Evolutionary conservation across 331 rosid species (phyloP), one percentile per base, ranked within the genome.

Genomic region (Acacia concinna): DNA sequence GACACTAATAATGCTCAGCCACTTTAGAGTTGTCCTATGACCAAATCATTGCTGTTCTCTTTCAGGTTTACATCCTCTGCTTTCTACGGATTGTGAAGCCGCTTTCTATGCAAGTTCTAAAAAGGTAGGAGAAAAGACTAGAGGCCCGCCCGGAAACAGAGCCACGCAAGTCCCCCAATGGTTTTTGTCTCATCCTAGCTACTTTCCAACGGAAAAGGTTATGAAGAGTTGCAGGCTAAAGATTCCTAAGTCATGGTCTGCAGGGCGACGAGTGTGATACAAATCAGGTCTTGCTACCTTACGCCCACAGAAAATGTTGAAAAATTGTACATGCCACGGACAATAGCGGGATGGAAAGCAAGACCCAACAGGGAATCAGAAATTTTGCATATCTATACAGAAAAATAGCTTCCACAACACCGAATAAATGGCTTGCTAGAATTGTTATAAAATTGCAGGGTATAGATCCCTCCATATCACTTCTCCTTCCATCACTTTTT

Each of bases 11-110:
- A 62, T 35, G 57, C 81, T 60, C 76, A 75, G 77, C 60, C 76
- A 52, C 84, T 68, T 73, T 46, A 14, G 30, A 81, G 77, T 30
- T 70, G 63, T 47, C 68, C 54, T 49, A 34, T 49, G 81, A 77
- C 81, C 43, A 44, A 46, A 65, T 40, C 37, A 34, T 15, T 47
- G 49, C 21, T 31, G 40, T 64, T 30, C 40, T 62, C 37, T 13
- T 14, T 12, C 12, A n/a, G 6, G 67, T 60, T 60, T 30, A 60
- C 38, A 30, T 28, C n/a, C 37, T 60, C 38, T 60, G 67, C 38
- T 60, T 63, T 32, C 12, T 5, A 6, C 9, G 68, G 40, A 31
- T 14, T 62, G 68, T 31, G 13, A 32, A 62, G 1, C 40, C 40
- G 6, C 23, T 17, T 32, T 64, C 21, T 5, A 2, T 23, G 8